Conservation (phyloP, 2,329 filamentous ascomycete genomes). For the Tolypocladium inflatum region DNA sequence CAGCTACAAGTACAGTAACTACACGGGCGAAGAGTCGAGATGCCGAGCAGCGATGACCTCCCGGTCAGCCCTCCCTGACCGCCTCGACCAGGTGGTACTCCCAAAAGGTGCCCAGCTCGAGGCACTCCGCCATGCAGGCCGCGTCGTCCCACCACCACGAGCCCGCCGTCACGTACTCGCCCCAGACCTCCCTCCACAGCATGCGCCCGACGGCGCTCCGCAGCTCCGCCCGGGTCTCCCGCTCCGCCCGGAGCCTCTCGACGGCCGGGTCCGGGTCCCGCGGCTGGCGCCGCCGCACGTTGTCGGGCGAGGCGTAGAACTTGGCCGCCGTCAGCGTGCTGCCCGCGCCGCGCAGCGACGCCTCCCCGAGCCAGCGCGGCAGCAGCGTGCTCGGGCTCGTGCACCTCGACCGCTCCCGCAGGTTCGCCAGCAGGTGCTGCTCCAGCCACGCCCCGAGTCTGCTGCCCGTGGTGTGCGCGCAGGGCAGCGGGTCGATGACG, state of each 20-base stretch:
- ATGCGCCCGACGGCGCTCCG: slow-evolving; percentile 43
- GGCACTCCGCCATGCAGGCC: slow-evolving; percentile 44
- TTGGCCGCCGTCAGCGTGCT: slow-evolving; percentile 38
- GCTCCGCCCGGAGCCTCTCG: slow-evolving; percentile 12
- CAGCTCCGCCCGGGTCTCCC: slow-evolving; percentile 33
- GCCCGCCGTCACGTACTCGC: slow-evolving; percentile 35
- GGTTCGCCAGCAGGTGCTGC: slow-evolving; percentile 46
- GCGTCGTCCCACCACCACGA: slow-evolving; percentile 56
- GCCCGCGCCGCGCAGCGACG: slow-evolving; percentile 37
- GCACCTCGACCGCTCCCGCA: slow-evolving; percentile 50
- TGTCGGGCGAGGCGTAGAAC: slow-evolving; percentile 35
- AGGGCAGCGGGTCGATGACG: slow-evolving; percentile 53
- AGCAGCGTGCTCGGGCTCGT: slow-evolving; percentile 49
- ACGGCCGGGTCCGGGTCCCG: slow-evolving; percentile 13
- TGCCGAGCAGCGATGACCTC: too few species aligned
- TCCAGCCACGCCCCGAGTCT: slow-evolving; percentile 52
- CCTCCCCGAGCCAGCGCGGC: slow-evolving; percentile 48
- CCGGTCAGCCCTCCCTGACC: slow-evolving; percentile 22
- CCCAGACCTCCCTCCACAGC: slow-evolving; percentile 55
- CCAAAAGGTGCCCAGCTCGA: slow-evolving; percentile 44
- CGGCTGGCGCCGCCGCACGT: slow-evolving; percentile 10
- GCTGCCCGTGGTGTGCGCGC: slow-evolving; percentile 45
- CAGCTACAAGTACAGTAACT: too few species aligned
- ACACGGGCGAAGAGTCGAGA: too few species aligned
- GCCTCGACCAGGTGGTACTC: slow-evolving; percentile 49